Percentiles rank a stretch among this genome's conserved stretches.
These are phyloP conservation scores for Leavenworthia alabamica DNA, from an alignment of 345 rosid genomes.

Conservation along the genomic window DNA sequence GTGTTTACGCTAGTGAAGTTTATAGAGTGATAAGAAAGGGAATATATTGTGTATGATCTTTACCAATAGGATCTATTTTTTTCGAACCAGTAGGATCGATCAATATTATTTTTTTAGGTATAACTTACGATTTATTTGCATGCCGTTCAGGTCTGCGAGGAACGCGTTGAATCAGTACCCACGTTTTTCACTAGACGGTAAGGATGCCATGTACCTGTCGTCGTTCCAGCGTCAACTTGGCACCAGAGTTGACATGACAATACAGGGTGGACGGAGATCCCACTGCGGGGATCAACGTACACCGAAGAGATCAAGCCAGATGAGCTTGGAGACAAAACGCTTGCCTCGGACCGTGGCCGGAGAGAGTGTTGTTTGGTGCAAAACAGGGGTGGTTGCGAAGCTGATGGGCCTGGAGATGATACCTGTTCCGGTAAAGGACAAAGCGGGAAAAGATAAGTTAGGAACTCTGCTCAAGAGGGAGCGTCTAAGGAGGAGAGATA, in stretches of 20 bases:
- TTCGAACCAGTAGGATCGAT: no score
- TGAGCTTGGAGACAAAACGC: constrained; percentile 16
- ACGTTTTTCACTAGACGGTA: constrained; percentile 84
- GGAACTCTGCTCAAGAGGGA: constrained; percentile 40
- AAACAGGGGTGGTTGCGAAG: no score
- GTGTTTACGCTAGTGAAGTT: background rate
- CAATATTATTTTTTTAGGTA: no score
- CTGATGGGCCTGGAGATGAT: constrained; percentile 86
- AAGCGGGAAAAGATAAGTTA: constrained; percentile 21
- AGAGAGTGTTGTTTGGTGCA: no score
- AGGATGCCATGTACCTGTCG: constrained; percentile 82
- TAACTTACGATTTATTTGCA: no score
- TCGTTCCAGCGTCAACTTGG: constrained; percentile 46
- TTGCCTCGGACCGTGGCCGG: constrained; percentile 43
- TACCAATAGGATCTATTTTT: background rate
- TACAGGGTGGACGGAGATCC: constrained; percentile 16
- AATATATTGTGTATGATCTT: background rate
- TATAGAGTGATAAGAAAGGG: background rate
- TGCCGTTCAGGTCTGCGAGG: constrained; percentile 48
- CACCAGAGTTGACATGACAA: constrained; percentile 5
- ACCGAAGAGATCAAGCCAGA: constrained; percentile 15
- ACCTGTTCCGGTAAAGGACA: constrained; percentile 47
- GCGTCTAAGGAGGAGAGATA: constrained; percentile 42
- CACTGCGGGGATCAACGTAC: constrained; percentile 29
- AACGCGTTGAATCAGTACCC: constrained; percentile 88